These are phyloP conservation scores for Russula sp. DNA, from an alignment of 768 basidiomycete species.

Conservation along the genomic window DNA sequence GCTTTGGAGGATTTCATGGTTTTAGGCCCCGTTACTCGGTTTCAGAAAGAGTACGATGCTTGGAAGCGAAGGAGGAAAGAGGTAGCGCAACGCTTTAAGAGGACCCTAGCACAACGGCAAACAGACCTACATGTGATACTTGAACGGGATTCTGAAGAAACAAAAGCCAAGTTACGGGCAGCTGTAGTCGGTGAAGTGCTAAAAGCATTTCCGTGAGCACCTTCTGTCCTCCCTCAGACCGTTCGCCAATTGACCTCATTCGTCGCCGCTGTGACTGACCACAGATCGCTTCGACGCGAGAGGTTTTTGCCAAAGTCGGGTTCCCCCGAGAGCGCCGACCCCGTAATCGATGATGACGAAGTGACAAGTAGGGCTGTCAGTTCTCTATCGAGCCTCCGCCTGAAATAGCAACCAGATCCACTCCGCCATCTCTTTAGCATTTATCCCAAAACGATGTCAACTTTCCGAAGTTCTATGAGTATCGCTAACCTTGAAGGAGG, in stretches of 20 bases:
- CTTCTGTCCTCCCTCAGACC: neutral
- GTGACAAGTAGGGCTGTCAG: neutral
- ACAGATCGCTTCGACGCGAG: conserved; percentile 9
- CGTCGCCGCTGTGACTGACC: neutral
- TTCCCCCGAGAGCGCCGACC: neutral
- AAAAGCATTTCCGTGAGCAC: conserved; percentile 7
- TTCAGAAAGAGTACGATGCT: neutral
- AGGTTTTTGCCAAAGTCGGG: neutral
- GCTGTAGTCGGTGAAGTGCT: conserved; percentile 4
- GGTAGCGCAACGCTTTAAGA: neutral
- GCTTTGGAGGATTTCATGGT: conserved; percentile 5
- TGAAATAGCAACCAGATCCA: neutral
- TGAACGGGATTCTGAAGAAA: neutral
- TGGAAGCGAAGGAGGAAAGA: neutral
- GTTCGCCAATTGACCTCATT: neutral
- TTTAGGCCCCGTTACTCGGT: neutral
- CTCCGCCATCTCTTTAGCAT: conserved; percentile 9
- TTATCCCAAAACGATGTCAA: conserved; percentile 6
- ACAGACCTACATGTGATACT: neutral
- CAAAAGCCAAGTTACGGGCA: neutral
- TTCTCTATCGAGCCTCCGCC: neutral
- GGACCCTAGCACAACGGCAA: neutral
- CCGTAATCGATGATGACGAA: neutral
- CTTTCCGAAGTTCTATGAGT: neutral
- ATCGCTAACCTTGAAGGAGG: conserved; percentile 5